Evolutionary conservation across 2,329 filamentous ascomycete species (phyloP).

Genomic region (Fusarium metavorans): DNA sequence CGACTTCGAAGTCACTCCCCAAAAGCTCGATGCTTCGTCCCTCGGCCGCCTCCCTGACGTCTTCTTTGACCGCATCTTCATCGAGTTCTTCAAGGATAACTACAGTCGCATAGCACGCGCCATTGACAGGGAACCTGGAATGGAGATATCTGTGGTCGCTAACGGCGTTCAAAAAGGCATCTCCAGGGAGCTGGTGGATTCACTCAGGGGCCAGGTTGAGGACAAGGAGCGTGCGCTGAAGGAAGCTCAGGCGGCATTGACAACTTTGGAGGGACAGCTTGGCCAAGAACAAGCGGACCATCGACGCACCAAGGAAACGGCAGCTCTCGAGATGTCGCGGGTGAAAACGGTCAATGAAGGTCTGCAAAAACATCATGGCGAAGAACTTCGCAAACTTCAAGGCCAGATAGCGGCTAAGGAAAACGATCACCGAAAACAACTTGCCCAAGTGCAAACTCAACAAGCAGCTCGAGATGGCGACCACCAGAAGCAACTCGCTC

Average conservation of each 20-base stretch:
- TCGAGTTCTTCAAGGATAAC: conserved; percentile 96
- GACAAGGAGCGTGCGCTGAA: conserved; percentile 72
- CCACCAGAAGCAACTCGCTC: conserved; percentile 42
- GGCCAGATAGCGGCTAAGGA: conserved; percentile 46
- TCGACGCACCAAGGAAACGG: conserved; percentile 70
- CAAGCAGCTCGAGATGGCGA: conserved; percentile 44
- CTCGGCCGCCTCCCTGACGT: conserved; percentile 76
- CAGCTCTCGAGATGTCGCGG: conserved; percentile 51
- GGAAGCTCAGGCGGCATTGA: conserved; percentile 58
- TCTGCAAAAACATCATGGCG: conserved; percentile 76
- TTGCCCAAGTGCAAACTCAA: conserved; percentile 46
- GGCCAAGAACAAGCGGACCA: conserved; percentile 82
- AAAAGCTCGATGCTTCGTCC: conserved; percentile 67
- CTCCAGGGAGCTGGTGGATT: conserved; percentile 92
- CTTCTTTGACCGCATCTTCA: conserved; percentile 86
- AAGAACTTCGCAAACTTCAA: conserved; percentile 64
- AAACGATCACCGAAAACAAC: conserved; percentile 48
- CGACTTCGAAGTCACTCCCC: conserved; percentile 89
- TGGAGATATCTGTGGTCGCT: conserved; percentile 84
- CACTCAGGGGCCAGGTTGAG: conserved; percentile 80
- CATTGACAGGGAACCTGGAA: conserved; percentile 89
- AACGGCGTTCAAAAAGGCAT: conserved; percentile 90
- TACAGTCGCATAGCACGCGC: conserved; percentile 86
- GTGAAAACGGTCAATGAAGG: conserved; percentile 77
- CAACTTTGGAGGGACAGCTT: conserved; percentile 65